phyloP scores from a whole-genome alignment of 192 early-diverging fungal genomes.

The Coemansia sp. region DNA sequence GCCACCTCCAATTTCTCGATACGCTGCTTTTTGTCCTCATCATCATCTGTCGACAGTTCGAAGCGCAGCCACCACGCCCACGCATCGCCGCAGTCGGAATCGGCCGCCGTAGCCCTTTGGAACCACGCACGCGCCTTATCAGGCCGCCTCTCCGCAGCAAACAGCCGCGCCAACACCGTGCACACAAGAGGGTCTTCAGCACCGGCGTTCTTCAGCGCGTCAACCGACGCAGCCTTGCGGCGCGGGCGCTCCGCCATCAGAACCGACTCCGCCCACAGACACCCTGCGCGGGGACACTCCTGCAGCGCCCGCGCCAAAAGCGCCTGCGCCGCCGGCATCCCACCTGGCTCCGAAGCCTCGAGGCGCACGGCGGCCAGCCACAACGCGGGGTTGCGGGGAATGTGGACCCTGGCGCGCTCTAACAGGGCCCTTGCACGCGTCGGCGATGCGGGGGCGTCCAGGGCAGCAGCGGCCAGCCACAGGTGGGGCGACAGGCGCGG shows the following conservation, averaged over 20 bases:
- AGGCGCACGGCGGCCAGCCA: conserved; percentile 76
- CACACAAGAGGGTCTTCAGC: conserved; percentile 76
- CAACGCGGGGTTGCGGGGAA: conserved; percentile 75
- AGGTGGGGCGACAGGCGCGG: conserved; percentile 68
- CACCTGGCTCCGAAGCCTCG: conserved; percentile 56
- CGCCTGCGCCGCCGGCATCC: conserved; percentile 67
- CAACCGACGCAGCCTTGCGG: conserved; percentile 81
- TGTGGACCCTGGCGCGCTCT: conserved; percentile 82
- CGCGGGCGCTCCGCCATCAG: conserved; percentile 82
- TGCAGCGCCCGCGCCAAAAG: conserved; percentile 88
- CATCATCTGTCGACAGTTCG: conserved; percentile 54
- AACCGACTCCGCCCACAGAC: conserved; percentile 88
- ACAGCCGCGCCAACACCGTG: conserved; percentile 81
- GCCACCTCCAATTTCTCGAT: conserved; percentile 57
- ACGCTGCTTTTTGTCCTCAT: conserved; percentile 24
- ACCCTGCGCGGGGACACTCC: conserved; percentile 84
- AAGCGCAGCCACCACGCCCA: conserved; percentile 97
- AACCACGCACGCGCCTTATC: conserved; percentile 97
- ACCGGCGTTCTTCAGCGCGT: conserved; percentile 91
- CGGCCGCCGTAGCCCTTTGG: conserved; percentile 72
- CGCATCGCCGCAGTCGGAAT: conserved; percentile 87
- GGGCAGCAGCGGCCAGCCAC: conserved; percentile 77
- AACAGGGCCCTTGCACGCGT: conserved; percentile 80
- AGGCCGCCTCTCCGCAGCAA: conserved; percentile 90
- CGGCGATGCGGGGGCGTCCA: conserved; percentile 60